These are phyloP conservation scores for Micractinium sp. DNA, from an alignment of 139 green algal genomes.

Conservation along the genomic window DNA sequence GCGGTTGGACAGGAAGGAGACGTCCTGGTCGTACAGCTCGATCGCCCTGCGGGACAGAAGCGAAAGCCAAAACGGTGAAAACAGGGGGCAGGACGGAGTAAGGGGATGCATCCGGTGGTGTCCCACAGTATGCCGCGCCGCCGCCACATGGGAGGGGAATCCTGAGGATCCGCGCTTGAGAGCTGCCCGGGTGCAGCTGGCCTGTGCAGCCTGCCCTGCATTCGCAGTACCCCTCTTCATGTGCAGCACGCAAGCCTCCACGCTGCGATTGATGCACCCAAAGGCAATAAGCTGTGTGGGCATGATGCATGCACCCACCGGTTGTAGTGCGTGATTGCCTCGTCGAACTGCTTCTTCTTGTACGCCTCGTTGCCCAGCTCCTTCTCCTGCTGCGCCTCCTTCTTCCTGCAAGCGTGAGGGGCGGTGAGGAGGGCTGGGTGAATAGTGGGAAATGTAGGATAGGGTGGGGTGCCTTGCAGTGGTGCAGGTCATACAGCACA, in stretches of 20 bases:
- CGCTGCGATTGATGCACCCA: no score
- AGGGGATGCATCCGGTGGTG: no score
- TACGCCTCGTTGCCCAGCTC: constrained; percentile 93
- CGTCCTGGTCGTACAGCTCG: constrained; percentile 89
- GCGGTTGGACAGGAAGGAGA: constrained; percentile 97
- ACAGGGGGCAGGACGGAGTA: no score
- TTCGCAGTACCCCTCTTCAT: no score
- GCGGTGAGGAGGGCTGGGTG: not conserved
- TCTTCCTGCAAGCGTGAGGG: constrained; percentile 5
- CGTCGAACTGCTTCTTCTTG: constrained; percentile 92
- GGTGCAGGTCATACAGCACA: not conserved
- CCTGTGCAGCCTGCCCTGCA: no score
- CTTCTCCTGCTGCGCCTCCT: constrained; percentile 78
- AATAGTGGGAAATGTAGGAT: not conserved
- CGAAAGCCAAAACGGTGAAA: no score
- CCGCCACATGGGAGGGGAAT: no score
- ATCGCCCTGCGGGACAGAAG: constrained; percentile 61
- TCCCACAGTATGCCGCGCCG: no score
- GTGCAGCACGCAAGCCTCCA: no score
- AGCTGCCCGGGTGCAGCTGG: no score
- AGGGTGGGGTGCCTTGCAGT: not conserved
- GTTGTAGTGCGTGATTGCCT: constrained; percentile 90
- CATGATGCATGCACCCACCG: constrained; percentile 1
- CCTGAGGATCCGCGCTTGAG: no score
- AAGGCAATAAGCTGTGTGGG: no score